Base-by-base conservation (phyloP, 2,329 filamentous ascomycete genomes). In the Leptosphaerulina australis region DNA sequence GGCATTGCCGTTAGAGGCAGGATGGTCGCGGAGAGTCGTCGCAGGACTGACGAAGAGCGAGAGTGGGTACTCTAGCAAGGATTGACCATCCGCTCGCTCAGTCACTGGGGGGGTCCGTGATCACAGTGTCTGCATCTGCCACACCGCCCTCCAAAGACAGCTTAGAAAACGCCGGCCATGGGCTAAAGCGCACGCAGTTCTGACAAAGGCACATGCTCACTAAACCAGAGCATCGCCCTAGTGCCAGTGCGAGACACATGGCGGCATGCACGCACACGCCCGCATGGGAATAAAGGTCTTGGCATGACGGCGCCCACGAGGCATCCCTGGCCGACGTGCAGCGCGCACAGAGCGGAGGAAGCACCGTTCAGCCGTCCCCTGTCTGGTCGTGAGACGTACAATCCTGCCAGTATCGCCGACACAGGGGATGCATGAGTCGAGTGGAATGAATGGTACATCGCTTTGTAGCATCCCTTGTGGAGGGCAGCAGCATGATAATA, bases 41-140 rank as follows among this genome's bases (percentile, higher is more conserved):
- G 55, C 61, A 61, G 59, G 62, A 60, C 55, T 60, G 61, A 56
- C 54, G 61, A 66, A 61, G 63, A 60, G 66, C 59, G 52, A 64
- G 60, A 62, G 69, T 67, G 67, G 67, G 64, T 64, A 69, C 65
- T 58, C 62, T 67, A 64, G 67, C 67, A 64, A 63, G 66, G 66
- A 67, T 68, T 55, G 60, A 50, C 48, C 30, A 30, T 41, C 41
- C 7, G 41, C 21, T 37, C 35, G 25, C 21, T 25, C 41, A 41
- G 41, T 28, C 36, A 24, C 41, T 45, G 45, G 50, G 56, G n/a
- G 58, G 58, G 52, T 52, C 56, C 56, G 60, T 63, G 59, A 50
- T 46, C 54, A 53, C 39, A 41, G 54, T 55, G 53, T 58, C 59
- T 63, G 48, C 25, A 31, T 62, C 62, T 66, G 53, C 64, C 61